These are phyloP conservation scores for Magnolia sinica DNA, from an alignment of 164 flowering plant genomes.

Conservation along the genomic window DNA sequence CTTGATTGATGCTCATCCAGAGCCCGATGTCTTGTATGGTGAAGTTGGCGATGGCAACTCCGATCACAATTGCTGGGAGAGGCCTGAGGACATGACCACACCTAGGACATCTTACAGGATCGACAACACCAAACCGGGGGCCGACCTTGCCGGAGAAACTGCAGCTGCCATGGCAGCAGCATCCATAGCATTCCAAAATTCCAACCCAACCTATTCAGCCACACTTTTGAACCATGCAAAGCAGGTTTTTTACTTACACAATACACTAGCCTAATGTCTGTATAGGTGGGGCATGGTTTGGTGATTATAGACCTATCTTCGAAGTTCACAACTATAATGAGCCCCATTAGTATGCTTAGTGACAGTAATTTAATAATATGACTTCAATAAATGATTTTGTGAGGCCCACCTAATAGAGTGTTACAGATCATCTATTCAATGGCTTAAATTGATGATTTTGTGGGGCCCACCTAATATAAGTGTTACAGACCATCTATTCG, in stretches of 20 bases:
- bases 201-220: slow-evolving; percentile 33
- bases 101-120: slow-evolving; percentile 44
- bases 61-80: slow-evolving; percentile 75
- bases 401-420: too few relatives aligned
- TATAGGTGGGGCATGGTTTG: neutral
- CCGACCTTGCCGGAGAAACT: slow-evolving; percentile 75
- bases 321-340: neutral
- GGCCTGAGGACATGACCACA: slow-evolving; percentile 81
- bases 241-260: slow-evolving; percentile 27
- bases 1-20: slow-evolving; percentile 47
- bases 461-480: too few relatives aligned
- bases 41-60: slow-evolving; percentile 67
- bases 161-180: slow-evolving; percentile 82
- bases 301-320: neutral
- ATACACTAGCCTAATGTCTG: neutral
- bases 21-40: slow-evolving; percentile 40
- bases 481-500: too few relatives aligned
- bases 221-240: slow-evolving; percentile 46
- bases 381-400: too few relatives aligned
- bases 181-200: slow-evolving; percentile 42
- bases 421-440: too few relatives aligned
- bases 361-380: too few relatives aligned
- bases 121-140: slow-evolving; percentile 48
- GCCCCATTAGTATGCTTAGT: neutral
- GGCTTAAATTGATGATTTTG: too few relatives aligned